Evolutionary conservation across 257 asterid species (phyloP), one percentile per base, ranked within the genome.

Genomic region (Knoxia roxburghii): DNA sequence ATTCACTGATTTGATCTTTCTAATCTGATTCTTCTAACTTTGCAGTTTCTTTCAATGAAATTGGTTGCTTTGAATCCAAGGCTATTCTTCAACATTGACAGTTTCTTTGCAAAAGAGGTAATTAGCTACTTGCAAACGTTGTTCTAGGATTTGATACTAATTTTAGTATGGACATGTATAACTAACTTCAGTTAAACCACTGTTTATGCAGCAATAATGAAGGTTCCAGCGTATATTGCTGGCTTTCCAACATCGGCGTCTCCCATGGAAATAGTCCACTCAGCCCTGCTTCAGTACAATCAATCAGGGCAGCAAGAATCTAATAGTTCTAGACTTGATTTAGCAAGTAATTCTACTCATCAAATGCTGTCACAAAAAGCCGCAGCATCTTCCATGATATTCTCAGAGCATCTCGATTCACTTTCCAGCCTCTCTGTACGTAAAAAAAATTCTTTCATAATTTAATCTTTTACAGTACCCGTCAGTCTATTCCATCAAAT

Each of bases 21-120:
- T 33, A 7, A 30, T 10, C 11, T 64, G 43, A 14, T 49, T 72
- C 37, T 40, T 71, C 50, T 33, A 26, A 55, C 41, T 21, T 18
- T 27, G 52, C 84, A 87, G 87, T 84, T 89, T 59, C 90, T 89
- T 60, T 89, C 96, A 0, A 84, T 86, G 94, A 89, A 86, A 81
- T 75, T 89, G 73, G 87, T 84, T 39, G 33, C 82, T 32, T 48
- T 80, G 68, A 86, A 89, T 70, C 91, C 96, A 11, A 67, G 79
- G 54, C 83, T 80, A 52, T 89, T 84, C 29, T 79, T 81, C 37
- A 76, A 77, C 80, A 64, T 69, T 5, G 89, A 86, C 29, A 69
- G 67, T 61, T 58, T 85, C 49, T 82, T 84, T 7, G 46, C 83
- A 11, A 84, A 88, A 74, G 87, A 86, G 84, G 94, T 85, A 70